phyloP scores from a whole-genome alignment of 495 filamentous ascomycete genomes.

The Neurospora sp. region DNA sequence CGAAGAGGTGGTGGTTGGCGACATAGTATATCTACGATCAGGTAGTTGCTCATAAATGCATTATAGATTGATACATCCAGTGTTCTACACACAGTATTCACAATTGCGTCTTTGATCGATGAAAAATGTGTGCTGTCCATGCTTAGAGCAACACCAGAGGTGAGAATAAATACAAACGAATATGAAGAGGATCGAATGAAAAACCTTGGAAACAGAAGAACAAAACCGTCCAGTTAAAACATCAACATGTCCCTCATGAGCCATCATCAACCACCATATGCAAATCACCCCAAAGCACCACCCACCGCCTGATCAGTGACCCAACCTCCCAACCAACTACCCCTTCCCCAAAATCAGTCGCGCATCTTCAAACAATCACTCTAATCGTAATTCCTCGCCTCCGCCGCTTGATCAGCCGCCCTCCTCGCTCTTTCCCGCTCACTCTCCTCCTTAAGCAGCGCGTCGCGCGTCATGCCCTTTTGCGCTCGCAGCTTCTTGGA shows the following conservation, averaged over 20 bases:
- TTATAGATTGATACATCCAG: not conserved
- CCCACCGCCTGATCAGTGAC: not conserved
- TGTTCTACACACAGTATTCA: not conserved
- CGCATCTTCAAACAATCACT: not conserved
- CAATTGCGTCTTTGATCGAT: not conserved
- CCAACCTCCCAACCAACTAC: not conserved
- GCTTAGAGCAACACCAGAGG: not conserved
- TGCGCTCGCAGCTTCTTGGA: slow-evolving; percentile 52
- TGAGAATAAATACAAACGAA: not conserved
- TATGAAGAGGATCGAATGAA: not conserved
- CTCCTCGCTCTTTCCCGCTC: slow-evolving; percentile 44
- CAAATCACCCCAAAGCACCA: not conserved
- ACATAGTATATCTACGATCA: not conserved
- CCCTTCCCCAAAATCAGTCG: not conserved
- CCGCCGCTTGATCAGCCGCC: slow-evolving; percentile 45
- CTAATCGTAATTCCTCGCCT: slow-evolving; percentile 39
- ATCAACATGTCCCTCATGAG: not conserved
- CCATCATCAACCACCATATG: not conserved
- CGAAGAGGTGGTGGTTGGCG: not conserved
- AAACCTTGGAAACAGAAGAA: not conserved
- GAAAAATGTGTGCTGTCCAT: not conserved
- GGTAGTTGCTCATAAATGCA: not conserved
- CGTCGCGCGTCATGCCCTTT: slow-evolving; percentile 52
- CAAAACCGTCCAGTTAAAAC: not conserved
- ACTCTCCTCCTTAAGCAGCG: slow-evolving; percentile 49